Evolutionary conservation across 2,329 filamentous ascomycete species (phyloP), one percentile per base, ranked within the genome.

Genomic region (Leptoxyphium fumago): DNA sequence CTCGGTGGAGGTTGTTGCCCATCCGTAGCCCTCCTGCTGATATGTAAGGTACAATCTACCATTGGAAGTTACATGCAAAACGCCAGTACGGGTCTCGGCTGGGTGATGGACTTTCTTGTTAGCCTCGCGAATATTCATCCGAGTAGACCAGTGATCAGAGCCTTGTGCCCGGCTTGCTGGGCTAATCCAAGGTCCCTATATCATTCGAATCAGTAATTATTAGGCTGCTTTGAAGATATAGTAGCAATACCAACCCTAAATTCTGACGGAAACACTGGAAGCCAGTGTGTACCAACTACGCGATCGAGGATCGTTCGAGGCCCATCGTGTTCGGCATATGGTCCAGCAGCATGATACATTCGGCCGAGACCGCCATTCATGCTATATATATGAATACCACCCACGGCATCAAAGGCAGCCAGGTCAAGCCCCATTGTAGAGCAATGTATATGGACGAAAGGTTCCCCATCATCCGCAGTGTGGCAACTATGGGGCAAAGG

Each of bases 281-380:
- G 69, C 91, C 91, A 98, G 63, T 85, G 82, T 59, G 86, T 75
- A 2, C 89, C 91, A 6, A 93, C 84, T 5, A 94, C 70, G 41
- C 80, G 76, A 51, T 82, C 78, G 32, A 84, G 69, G 58, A 94
- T 85, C 38, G 41, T 39, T 48, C 45, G 30, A 15, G 34, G 32
- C 26, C 26, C 21, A 9, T 40, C 29, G 14, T 36, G 29, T 13
- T 28, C 38, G 13, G 34, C 29, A 10, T 30, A 41, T 29, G 42
- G 32, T 15, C 32, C 32, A 13, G 15, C 40, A 54, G 71, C 70
- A 9, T 75, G 60, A 29, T 71, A 74, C 45, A 88, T 75, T 43
- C 78, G 76, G 57, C 94, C 94, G 39, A 95, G 64, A 7, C 78
- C 77, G 48, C 80, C 75, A 13, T 75, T 73, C 52, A 87, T 80